Percentiles rank a stretch among this genome's conserved stretches.
Conservation (phyloP, 2,329 filamentous ascomycete genomes). For the Aspergillus jensenii region DNA sequence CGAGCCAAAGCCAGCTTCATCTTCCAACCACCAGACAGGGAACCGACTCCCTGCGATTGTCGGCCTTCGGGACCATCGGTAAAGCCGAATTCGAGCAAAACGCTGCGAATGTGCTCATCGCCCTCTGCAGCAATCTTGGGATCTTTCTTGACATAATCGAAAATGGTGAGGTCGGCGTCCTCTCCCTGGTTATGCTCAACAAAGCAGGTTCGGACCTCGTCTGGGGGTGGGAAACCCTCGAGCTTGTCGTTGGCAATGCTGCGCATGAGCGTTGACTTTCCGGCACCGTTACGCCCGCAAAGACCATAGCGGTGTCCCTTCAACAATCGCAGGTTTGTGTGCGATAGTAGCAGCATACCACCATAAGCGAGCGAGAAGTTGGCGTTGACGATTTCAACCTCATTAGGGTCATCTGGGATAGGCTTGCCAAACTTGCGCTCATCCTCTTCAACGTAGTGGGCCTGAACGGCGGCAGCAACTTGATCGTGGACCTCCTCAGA, state of each 20-base stretch:
- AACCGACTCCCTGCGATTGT: conserved; percentile 87
- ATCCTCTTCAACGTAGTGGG: conserved; percentile 79
- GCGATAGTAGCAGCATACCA: conserved; percentile 93
- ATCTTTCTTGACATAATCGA: conserved; percentile 89
- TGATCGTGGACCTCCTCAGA: conserved; percentile 61
- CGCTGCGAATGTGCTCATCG: conserved; percentile 74
- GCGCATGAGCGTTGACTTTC: conserved; percentile 99
- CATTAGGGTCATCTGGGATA: conserved; percentile 83
- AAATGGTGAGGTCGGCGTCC: conserved; percentile 92
- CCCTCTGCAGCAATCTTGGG: conserved; percentile 79
- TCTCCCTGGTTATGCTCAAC: conserved; percentile 99
- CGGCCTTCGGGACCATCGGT: conserved; percentile 84
- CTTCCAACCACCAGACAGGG: conserved; percentile 97
- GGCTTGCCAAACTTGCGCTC: conserved; percentile 82
- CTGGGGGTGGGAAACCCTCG: conserved; percentile 91
- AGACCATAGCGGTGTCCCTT: conserved; percentile 98
- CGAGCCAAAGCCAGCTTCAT: conserved; percentile 98
- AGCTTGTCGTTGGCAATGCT: conserved; percentile 94
- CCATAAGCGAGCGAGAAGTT: conserved; percentile 97
- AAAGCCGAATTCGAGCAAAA: conserved; percentile 91
- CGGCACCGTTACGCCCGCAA: conserved; percentile 93
- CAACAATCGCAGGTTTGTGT: conserved; percentile 89
- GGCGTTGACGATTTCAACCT: conserved; percentile 95
- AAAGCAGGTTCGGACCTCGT: conserved; percentile 92
- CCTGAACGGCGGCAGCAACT: conserved; percentile 71